Base-by-base conservation (phyloP, 805 yeast genomes). In the Candida odintsovae region DNA sequence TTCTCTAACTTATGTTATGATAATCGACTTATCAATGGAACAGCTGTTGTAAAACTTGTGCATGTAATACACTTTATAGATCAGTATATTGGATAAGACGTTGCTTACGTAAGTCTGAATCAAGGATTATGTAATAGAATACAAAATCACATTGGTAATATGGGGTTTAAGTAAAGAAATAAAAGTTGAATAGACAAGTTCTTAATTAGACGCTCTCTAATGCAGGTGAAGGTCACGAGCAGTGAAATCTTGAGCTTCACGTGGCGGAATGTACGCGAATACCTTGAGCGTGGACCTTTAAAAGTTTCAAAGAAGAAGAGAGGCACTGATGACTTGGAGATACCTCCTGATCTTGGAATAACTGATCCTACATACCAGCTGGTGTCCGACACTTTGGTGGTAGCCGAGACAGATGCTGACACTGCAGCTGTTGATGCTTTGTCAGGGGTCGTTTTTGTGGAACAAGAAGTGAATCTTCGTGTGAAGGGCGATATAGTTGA, bases 291-390 rank as follows among this genome's bases (percentile, higher is more conserved):
- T 21, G 48, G 48, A 1, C 40, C 44, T 1, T 44, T 41, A 15
- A 20, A 23, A 38, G 28, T 36, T 10, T n/a, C 18, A 22, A 36
- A 28, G 22, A 41, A 28, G 29, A 45, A 45, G 42, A 21, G 45
- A 37, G 13, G 4, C 19, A 10, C 8, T 20, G 39, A 36, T 36
- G 39, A 36, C 21, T 13, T 25, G 12, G 6, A 33, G 16, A 25
- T 29, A 16, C 25, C 19, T 18, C 36, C 40, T 11, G 40, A 33
- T 18, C 22, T 25, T 8, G 41, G 22, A 16, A 15, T 41, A 9
- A 19, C 23, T n/a, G 35, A 40, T 13, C 50, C 50, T 1, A 41
- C 45, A 2, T 49, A 39, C 22, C 15, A 46, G 18, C 36, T 45
- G 4, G 18, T 49, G 1, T 43, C 48, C 10, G 43, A 49, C n/a